Conservation (phyloP, 768 basidiomycete genomes). For the Lentinula sp. region DNA sequence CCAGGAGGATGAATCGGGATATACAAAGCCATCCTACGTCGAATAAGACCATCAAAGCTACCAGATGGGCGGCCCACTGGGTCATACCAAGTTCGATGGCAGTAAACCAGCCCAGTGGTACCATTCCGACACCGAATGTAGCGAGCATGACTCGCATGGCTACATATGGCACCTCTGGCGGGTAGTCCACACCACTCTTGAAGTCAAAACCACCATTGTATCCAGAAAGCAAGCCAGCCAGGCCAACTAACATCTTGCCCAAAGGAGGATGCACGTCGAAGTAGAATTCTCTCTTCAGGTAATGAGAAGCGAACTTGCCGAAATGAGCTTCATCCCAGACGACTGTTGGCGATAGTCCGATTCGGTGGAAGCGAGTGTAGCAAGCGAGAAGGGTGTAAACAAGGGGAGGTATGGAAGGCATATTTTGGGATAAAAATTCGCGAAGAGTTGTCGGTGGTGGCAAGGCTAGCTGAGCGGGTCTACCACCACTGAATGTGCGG, state of each 20-base stretch:
- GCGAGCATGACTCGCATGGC: slow-evolving; percentile 96
- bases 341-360: slow-evolving; percentile 79
- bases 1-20: slow-evolving; percentile 94
- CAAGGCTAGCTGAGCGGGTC: slow-evolving; percentile 49
- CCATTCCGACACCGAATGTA: slow-evolving; percentile 90
- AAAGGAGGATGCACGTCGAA: slow-evolving; percentile 99
- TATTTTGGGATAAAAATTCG: slow-evolving; percentile 76
- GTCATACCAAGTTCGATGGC: slow-evolving; percentile 92
- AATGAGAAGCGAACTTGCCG: slow-evolving; percentile 97
- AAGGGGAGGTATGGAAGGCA: slow-evolving; percentile 70
- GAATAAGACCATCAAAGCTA: slow-evolving; percentile 88
- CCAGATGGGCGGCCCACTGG: slow-evolving; percentile 82
- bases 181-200: slow-evolving; percentile 85
- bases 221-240: slow-evolving; percentile 85
- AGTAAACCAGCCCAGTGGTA: slow-evolving; percentile 96
- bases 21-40: slow-evolving; percentile 97
- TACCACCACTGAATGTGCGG: slow-evolving; percentile 48
- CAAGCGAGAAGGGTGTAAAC: slow-evolving; percentile 92
- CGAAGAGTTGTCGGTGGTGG: slow-evolving; percentile 67
- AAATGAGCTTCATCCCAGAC: slow-evolving; percentile 99
- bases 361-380: slow-evolving; percentile 92
- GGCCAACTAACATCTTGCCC: slow-evolving; percentile 97
- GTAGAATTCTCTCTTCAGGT: slow-evolving; percentile 98
- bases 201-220: slow-evolving; percentile 93
- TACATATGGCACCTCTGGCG: slow-evolving; percentile 80